These are phyloP conservation scores for Aspergillus tamarii DNA, from an alignment of 2,329 filamentous ascomycete genomes.

Conservation along the genomic window DNA sequence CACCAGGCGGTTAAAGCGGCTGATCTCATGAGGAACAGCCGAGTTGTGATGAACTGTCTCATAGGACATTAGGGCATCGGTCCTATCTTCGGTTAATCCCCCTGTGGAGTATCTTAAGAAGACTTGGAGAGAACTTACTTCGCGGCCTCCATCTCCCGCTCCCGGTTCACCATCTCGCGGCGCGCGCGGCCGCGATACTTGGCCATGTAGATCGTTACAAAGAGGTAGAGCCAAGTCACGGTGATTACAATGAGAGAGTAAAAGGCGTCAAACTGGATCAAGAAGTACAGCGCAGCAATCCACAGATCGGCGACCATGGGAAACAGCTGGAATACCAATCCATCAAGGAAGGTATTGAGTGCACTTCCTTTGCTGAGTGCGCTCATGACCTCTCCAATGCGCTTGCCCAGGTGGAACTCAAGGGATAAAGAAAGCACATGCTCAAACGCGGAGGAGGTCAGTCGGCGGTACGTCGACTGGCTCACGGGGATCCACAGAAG, in stretches of 20 bases:
- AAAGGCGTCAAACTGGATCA: slow-evolving; percentile 63
- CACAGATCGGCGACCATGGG: slow-evolving; percentile 65
- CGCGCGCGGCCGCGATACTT: slow-evolving; percentile 84
- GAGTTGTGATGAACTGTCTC: no score
- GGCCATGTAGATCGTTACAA: slow-evolving; percentile 61
- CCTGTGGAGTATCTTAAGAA: no score
- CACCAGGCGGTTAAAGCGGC: no score
- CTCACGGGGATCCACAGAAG: slow-evolving; percentile 62
- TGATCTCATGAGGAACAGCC: no score
- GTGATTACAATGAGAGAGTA: slow-evolving; percentile 63
- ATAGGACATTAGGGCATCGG: no score
- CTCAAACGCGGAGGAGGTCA: no score
- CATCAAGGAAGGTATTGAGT: slow-evolving; percentile 59
- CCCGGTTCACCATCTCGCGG: slow-evolving; percentile 87
- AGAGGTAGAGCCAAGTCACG: slow-evolving; percentile 55
- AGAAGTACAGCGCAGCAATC: slow-evolving; percentile 64
- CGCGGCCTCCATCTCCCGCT: slow-evolving; percentile 50
- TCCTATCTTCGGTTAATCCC: no score
- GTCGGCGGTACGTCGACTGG: no score
- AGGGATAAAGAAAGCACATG: slow-evolving; percentile 59
- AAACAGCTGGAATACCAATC: slow-evolving; percentile 66
- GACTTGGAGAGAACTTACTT: no score
- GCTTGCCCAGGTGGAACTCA: slow-evolving; percentile 57
- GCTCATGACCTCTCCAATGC: slow-evolving; percentile 56
- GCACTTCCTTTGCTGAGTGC: slow-evolving; percentile 53